These are phyloP conservation scores for Acacia confusa DNA, from an alignment of 306 rosid species.

Conservation along the genomic window DNA sequence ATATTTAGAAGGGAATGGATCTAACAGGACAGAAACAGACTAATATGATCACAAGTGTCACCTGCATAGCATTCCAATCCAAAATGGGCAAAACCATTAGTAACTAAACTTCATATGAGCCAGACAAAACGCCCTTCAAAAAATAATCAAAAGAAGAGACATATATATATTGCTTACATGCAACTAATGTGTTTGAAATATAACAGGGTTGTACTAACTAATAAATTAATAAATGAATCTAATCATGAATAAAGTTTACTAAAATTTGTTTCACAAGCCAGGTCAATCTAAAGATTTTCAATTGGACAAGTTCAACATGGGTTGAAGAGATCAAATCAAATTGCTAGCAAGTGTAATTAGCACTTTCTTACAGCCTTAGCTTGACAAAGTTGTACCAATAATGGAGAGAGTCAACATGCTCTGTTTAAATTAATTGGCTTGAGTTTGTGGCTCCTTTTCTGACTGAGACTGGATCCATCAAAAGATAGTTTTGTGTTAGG, in stretches of 20 bases:
- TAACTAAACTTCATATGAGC: background rate
- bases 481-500: slow-evolving; percentile 35
- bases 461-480: slow-evolving; percentile 3
- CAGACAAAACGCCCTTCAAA: background rate
- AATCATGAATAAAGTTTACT: background rate
- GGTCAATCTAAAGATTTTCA: background rate
- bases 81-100: background rate
- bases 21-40: background rate
- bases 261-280: background rate
- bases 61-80: background rate
- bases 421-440: background rate
- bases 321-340: background rate
- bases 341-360: background rate
- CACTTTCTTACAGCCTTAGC: slow-evolving; percentile 30
- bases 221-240: background rate
- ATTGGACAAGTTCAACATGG: background rate
- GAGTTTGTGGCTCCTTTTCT: slow-evolving; percentile 24
- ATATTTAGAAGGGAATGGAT: background rate
- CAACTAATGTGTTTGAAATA: background rate
- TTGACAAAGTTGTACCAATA: slow-evolving; percentile 14
- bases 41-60: slow-evolving; percentile 7
- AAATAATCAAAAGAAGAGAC: background rate
- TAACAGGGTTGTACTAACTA: background rate
- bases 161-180: background rate
- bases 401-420: slow-evolving; percentile 18